A percentile compares a stretch with the other conserved stretches of the same genome.
These are phyloP conservation scores for Croton laevigatus DNA, from an alignment of 441 rosid species.

Conservation along the genomic window DNA sequence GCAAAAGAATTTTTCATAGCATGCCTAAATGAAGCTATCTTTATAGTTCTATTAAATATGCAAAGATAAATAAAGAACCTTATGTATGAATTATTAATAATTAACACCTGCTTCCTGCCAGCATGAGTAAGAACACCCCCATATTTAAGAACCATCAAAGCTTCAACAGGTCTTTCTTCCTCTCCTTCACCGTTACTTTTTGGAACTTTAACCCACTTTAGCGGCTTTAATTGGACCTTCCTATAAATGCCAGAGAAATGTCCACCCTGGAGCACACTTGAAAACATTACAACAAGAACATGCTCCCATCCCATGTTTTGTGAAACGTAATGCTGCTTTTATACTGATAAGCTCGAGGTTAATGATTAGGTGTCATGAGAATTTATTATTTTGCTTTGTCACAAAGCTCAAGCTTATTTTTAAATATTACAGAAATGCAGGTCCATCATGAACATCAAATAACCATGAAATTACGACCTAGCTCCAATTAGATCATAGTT, in stretches of 20 bases:
- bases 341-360: background rate
- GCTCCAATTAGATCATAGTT: background rate
- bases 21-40: slow-evolving; percentile 4
- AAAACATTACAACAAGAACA: slow-evolving; percentile 12
- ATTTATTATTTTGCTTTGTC: background rate
- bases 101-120: slow-evolving; percentile 95
- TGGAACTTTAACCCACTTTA: slow-evolving; percentile 84
- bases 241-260: slow-evolving; percentile 99
- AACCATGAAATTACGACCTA: background rate
- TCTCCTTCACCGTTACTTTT: slow-evolving; percentile 85
- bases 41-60: slow-evolving; percentile 1
- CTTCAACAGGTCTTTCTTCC: slow-evolving; percentile 94
- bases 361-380: background rate
- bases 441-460: background rate
- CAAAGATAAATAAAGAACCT: slow-evolving; percentile 6
- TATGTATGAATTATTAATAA: slow-evolving; percentile 16
- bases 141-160: slow-evolving; percentile 98
- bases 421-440: slow-evolving; percentile 3
- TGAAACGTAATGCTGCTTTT: background rate
- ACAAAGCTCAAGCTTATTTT: background rate
- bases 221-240: slow-evolving; percentile 98
- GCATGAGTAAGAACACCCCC: slow-evolving; percentile 99
- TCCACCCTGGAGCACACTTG: slow-evolving; percentile 67
- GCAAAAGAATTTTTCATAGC: slow-evolving; percentile 25
- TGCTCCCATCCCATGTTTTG: background rate